These are phyloP conservation scores for Plasmodium inui DNA, from an alignment of 169 alveolate species.

Conservation along the genomic window DNA sequence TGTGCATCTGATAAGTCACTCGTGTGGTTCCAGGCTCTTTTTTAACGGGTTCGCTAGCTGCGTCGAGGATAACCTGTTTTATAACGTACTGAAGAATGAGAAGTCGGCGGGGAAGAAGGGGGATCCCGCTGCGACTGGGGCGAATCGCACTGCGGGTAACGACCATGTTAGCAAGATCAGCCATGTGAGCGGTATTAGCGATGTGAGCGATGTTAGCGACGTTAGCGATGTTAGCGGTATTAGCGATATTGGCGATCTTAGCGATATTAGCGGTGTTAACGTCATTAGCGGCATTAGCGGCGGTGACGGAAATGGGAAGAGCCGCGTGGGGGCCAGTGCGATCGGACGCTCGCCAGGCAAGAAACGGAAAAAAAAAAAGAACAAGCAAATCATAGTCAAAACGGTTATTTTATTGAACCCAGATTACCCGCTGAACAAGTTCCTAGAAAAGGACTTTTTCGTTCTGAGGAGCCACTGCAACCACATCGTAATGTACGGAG, in stretches of 20 bases:
- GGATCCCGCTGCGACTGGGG: neutral
- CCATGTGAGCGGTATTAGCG: neutral
- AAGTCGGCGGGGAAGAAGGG: neutral
- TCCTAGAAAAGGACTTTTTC: conserved; percentile 86
- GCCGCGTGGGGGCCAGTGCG: neutral
- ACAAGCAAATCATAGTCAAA: conserved; percentile 80
- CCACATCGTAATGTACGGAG: conserved; percentile 90
- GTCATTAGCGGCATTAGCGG: too few relatives aligned
- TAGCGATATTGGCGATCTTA: neutral
- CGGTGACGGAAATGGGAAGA: neutral
- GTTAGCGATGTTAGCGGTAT: neutral
- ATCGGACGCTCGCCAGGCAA: neutral
- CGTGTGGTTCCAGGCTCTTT: conserved; percentile 88
- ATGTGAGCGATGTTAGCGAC: neutral
- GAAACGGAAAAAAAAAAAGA: conserved; percentile 7
- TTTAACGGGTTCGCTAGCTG: conserved; percentile 82
- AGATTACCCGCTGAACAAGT: conserved; percentile 86
- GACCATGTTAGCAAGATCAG: neutral
- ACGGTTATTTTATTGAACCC: conserved; percentile 87
- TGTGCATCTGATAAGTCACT: conserved; percentile 84
- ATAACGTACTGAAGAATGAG: conserved; percentile 53
- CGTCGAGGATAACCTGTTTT: conserved; percentile 41
- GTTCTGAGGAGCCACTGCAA: conserved; percentile 87
- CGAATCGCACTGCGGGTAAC: neutral
- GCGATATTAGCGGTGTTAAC: too few relatives aligned